A percentile compares a stretch with the other conserved stretches of the same genome.
These are phyloP conservation scores for Chrysoporthe puriensis DNA, from an alignment of 2,329 filamentous ascomycete species.

Conservation along the genomic window DNA sequence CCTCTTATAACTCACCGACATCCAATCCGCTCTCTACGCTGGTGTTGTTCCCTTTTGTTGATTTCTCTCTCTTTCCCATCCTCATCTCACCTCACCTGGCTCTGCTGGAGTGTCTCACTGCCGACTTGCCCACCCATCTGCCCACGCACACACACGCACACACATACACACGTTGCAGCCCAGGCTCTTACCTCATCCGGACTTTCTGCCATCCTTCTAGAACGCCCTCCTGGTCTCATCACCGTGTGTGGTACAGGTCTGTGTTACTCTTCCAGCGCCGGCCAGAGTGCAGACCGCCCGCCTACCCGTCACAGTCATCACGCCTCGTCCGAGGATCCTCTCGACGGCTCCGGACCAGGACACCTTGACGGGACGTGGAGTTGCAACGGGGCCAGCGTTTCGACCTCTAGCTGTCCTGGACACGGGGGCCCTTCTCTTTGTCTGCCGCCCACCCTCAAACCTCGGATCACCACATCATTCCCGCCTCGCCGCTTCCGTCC, in stretches of 20 bases:
- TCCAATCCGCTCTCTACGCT: slow-evolving; percentile 27
- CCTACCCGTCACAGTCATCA: slow-evolving; percentile 13
- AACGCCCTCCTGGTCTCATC: slow-evolving; percentile 20
- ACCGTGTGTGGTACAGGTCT: slow-evolving; percentile 19
- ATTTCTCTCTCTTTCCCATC: slow-evolving; percentile 24
- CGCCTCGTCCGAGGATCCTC: slow-evolving; percentile 9
- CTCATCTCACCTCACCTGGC: slow-evolving; percentile 15
- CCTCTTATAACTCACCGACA: slow-evolving; percentile 25
- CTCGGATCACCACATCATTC: slow-evolving; percentile 9
- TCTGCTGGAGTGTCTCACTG: slow-evolving; percentile 24
- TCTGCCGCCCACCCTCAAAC: slow-evolving; percentile 14
- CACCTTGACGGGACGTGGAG: slow-evolving; percentile 9
- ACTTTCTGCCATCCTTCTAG: neutral
- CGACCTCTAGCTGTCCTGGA: slow-evolving; percentile 11
- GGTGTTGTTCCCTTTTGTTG: slow-evolving; percentile 26
- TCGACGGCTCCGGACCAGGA: neutral
- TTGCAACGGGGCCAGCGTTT: slow-evolving; percentile 20
- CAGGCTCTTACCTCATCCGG: slow-evolving; percentile 10
- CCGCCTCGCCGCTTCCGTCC: slow-evolving; percentile 26
- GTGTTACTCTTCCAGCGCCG: slow-evolving; percentile 16
- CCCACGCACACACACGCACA: neutral
- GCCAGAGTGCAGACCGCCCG: slow-evolving; percentile 12
- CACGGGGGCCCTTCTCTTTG: slow-evolving; percentile 20
- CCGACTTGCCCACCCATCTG: neutral
- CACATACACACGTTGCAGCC: neutral